These are phyloP conservation scores for Scortechinia acanthostroma DNA, from an alignment of 2,329 filamentous ascomycete genomes.

Conservation along the genomic window DNA sequence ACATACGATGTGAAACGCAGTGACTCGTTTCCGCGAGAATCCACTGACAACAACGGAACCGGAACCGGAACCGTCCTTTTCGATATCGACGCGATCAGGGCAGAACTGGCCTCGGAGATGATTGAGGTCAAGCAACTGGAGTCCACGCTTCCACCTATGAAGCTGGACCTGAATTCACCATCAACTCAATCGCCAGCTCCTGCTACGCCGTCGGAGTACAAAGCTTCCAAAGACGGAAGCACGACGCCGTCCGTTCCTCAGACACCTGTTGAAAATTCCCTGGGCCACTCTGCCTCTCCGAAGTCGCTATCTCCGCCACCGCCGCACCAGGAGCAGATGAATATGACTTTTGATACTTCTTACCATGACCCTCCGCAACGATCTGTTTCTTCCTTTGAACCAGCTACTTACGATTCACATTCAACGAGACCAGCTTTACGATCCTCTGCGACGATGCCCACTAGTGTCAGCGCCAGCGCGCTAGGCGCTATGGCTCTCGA, in stretches of 20 bases:
- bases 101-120: neutral
- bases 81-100: neutral
- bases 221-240: neutral
- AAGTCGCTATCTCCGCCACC: too few species aligned
- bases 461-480: neutral
- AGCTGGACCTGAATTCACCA: neutral
- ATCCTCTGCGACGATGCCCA: neutral
- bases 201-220: neutral
- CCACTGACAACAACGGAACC: neutral
- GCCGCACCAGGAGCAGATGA: neutral
- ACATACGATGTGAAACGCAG: slow-evolving; percentile 66
- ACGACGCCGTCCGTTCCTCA: neutral
- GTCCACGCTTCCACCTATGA: slow-evolving; percentile 1
- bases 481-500: neutral
- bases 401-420: neutral
- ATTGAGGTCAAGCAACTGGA: slow-evolving; percentile 2
- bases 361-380: neutral
- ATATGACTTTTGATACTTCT: neutral
- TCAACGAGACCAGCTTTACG: neutral
- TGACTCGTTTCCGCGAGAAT: neutral
- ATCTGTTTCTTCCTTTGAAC: neutral
- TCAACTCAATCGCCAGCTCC: neutral
- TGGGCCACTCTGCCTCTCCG: neutral
- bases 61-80: neutral
- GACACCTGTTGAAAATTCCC: neutral